Evolutionary conservation across 1,284 basidiomycete species (phyloP).

Genomic region (Ganoderma resinaceum): DNA sequence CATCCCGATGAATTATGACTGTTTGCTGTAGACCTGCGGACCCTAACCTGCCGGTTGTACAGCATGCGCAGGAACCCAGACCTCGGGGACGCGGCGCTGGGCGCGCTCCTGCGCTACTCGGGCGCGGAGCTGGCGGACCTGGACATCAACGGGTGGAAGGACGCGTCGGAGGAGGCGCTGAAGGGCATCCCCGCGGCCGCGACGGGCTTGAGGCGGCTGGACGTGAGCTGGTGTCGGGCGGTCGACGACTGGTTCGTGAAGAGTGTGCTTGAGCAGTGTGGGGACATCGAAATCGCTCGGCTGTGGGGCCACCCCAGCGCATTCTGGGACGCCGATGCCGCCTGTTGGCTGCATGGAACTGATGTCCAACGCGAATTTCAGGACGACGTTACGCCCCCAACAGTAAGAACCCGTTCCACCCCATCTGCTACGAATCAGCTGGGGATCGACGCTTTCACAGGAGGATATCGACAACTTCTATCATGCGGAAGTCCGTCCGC

Average conservation of each 20-base stretch:
- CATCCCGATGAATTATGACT: no score
- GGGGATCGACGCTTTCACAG: slow-evolving; percentile 35
- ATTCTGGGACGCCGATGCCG: no score
- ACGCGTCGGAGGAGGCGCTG: slow-evolving; percentile 64
- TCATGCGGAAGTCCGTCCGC: slow-evolving; percentile 45
- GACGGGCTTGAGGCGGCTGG: slow-evolving; percentile 64
- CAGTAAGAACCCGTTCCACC: neutral
- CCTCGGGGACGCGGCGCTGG: slow-evolving; percentile 66
- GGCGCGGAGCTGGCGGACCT: slow-evolving; percentile 67
- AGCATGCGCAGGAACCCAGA: slow-evolving; percentile 70
- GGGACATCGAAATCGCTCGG: slow-evolving; percentile 62
- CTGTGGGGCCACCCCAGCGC: slow-evolving; percentile 78
- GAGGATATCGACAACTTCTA: slow-evolving; percentile 59
- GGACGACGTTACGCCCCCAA: slow-evolving; percentile 25
- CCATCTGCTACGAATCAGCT: neutral
- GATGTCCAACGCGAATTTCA: slow-evolving; percentile 35
- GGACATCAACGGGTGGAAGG: slow-evolving; percentile 82
- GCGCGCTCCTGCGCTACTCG: slow-evolving; percentile 76
- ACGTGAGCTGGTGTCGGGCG: slow-evolving; percentile 89
- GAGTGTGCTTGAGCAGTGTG: slow-evolving; percentile 65
- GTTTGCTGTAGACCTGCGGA: no score
- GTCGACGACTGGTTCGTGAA: slow-evolving; percentile 88
- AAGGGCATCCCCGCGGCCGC: slow-evolving; percentile 56
- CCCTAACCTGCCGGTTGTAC: no score
- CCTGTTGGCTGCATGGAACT: slow-evolving; percentile 36